Evolutionary conservation across 768 basidiomycete species (phyloP), one percentile per base, ranked within the genome.

Genomic region (Tricholoma terreum): DNA sequence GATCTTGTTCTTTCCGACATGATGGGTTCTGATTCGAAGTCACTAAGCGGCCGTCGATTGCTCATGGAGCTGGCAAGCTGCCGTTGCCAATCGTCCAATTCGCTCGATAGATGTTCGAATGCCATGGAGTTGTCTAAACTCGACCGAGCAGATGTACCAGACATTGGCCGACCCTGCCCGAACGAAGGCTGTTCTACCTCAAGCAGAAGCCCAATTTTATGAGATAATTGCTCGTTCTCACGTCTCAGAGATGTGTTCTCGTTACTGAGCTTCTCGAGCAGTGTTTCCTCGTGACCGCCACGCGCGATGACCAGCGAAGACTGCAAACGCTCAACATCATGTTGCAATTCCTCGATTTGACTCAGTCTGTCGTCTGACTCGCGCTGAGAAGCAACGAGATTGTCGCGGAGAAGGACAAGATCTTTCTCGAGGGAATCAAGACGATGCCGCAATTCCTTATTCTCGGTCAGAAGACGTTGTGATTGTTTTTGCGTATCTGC

Each of bases 211-310:
- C 86, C 89, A 63, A 96, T 93, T 80, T 93, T 94, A 69, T 92
- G 91, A n/a, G 88, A 87, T 43, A 94, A 81, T 63, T 93, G 86
- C 67, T 91, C 89, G 69, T 94, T 94, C 72, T 94, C 92, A 56
- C 84, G 83, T 69, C 88, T 86, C 57, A 94, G 84, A 31, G 75
- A 80, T 15, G 83, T 79, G 70, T 94, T 94, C 69, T 96, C 92
- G 69, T 78, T 83, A 70, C 86, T 86, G 60, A 97, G 83, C 69
- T 87, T 88, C 73, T 95, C 92, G 35, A 91, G 69, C 42, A 87
- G 68, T 7, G 88, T 86, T 73, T 92, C 90, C 55, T 90, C 85
- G 56, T 86, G 82, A 19, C 87, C 89, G 54, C 85, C 84, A 12
- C 91, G 87, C 30, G 90, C 84, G 61, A 90, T 81, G 55, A 81